Percentiles rank a stretch among this genome's conserved stretches.
Evolutionary conservation across 2,329 filamentous ascomycete species (phyloP).

Genomic region (Trichoderma brevicompactum): DNA sequence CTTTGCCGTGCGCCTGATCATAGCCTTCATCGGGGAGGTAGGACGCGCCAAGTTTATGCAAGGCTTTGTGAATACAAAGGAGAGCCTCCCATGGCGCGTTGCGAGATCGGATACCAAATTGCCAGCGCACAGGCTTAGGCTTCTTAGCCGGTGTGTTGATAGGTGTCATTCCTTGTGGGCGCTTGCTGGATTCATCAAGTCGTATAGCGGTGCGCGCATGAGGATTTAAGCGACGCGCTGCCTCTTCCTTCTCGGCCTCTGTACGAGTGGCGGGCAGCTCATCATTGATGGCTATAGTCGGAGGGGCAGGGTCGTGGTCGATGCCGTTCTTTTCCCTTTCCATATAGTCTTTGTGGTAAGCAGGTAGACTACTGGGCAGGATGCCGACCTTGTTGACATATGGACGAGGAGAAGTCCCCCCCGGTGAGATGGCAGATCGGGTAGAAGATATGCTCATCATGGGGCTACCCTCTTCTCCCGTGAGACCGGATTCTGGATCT

Average conservation of each 20-base stretch:
- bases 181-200: slow-evolving; percentile 65
- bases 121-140: slow-evolving; percentile 85
- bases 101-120: slow-evolving; percentile 93
- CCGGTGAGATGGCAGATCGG: slow-evolving; percentile 57
- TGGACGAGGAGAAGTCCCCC: slow-evolving; percentile 54
- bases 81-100: slow-evolving; percentile 95
- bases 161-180: slow-evolving; percentile 66
- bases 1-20: slow-evolving; percentile 52
- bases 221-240: slow-evolving; percentile 79
- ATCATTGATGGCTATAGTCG: slow-evolving; percentile 52
- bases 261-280: slow-evolving; percentile 58
- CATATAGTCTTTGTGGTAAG: slow-evolving; percentile 90
- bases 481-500: slow-evolving; percentile 38
- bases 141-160: slow-evolving; percentile 67
- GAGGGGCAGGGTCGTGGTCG: slow-evolving; percentile 47
- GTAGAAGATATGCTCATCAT: slow-evolving; percentile 60
- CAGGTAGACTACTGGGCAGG: slow-evolving; percentile 85
- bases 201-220: slow-evolving; percentile 75
- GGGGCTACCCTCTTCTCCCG: slow-evolving; percentile 52
- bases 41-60: slow-evolving; percentile 83
- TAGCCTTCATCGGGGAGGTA: slow-evolving; percentile 75
- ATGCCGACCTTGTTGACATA: slow-evolving; percentile 88
- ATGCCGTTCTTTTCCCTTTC: slow-evolving; percentile 66
- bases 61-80: slow-evolving; percentile 90
- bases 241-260: slow-evolving; percentile 79